Percentiles rank a stretch among this genome's conserved stretches.
Evolutionary conservation across 345 rosid genomes (phyloP).

Genomic region (Aquilaria malaccensis): DNA sequence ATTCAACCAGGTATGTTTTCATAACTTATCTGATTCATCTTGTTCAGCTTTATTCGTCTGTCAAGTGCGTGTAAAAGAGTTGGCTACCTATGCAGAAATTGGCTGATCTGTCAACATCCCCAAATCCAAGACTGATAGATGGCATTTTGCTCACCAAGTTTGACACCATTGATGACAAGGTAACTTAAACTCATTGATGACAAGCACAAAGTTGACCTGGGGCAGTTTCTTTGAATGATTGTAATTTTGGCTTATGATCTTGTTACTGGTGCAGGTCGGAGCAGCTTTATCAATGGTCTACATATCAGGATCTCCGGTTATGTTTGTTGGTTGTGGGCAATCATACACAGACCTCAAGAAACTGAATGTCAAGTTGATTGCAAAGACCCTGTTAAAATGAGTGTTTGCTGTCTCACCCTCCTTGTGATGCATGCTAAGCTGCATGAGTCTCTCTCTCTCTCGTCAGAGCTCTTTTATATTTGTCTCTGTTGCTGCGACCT

Average conservation of each 20-base stretch:
- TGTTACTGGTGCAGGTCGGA: slow-evolving; percentile 57
- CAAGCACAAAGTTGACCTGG: neutral
- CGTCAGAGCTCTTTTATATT: neutral
- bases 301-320: slow-evolving; percentile 90
- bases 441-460: neutral
- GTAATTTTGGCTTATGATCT: neutral
- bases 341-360: slow-evolving; percentile 92
- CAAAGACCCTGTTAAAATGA: slow-evolving; percentile 91
- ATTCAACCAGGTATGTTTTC: slow-evolving; percentile 73
- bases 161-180: slow-evolving; percentile 98
- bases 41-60: neutral
- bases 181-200: slow-evolving; percentile 8
- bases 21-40: neutral
- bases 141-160: slow-evolving; percentile 96
- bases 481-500: slow-evolving; percentile 7
- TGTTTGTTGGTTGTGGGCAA: slow-evolving; percentile 99
- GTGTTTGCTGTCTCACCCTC: slow-evolving; percentile 6
- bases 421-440: neutral
- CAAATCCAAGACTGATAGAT: slow-evolving; percentile 72
- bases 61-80: neutral
- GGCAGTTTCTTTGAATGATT: neutral
- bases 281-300: slow-evolving; percentile 98
- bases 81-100: slow-evolving; percentile 48
- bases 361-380: slow-evolving; percentile 81
- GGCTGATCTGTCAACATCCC: slow-evolving; percentile 75